Conservation (phyloP, 306 rosid genomes). For the Coriaria nepalensis region DNA sequence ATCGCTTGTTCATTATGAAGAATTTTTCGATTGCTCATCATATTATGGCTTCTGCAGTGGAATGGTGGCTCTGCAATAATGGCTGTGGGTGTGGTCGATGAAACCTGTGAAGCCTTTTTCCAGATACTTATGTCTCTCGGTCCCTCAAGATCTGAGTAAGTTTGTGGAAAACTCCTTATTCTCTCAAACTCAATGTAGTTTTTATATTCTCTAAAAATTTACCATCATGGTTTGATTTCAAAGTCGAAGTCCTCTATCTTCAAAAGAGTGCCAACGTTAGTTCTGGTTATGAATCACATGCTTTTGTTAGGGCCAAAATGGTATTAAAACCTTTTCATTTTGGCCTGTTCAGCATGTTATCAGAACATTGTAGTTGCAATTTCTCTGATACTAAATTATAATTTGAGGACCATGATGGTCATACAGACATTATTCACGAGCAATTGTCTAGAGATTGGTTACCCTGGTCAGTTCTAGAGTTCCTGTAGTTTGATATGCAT, state of each 20-base stretch:
- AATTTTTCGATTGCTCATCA: constrained; percentile 17
- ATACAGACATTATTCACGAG: constrained; percentile 68
- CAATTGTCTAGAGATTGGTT: constrained; percentile 64
- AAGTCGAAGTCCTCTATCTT: too few relatives aligned
- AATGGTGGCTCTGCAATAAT: constrained; percentile 75
- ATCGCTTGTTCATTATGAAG: constrained; percentile 6
- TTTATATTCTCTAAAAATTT: too few relatives aligned
- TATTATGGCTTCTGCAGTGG: constrained; percentile 30
- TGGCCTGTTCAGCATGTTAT: too few relatives aligned
- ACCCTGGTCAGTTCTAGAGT: constrained; percentile 49
- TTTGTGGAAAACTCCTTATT: not conserved
- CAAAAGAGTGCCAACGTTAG: too few relatives aligned
- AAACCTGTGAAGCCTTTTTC: constrained; percentile 70
- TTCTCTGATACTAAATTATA: too few relatives aligned
- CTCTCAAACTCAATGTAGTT: too few relatives aligned
- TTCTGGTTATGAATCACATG: too few relatives aligned
- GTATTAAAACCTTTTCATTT: too few relatives aligned
- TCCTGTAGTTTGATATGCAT: not conserved
- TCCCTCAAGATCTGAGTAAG: constrained; percentile 81
- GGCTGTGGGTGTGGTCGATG: constrained; percentile 84
- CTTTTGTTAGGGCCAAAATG: too few relatives aligned
- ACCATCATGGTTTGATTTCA: too few relatives aligned
- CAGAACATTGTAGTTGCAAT: too few relatives aligned
- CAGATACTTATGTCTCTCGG: constrained; percentile 71
- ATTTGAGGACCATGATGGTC: constrained; percentile 71